Conservation (phyloP, 768 basidiomycete species). For the Coprinopsis marcescibilis region DNA sequence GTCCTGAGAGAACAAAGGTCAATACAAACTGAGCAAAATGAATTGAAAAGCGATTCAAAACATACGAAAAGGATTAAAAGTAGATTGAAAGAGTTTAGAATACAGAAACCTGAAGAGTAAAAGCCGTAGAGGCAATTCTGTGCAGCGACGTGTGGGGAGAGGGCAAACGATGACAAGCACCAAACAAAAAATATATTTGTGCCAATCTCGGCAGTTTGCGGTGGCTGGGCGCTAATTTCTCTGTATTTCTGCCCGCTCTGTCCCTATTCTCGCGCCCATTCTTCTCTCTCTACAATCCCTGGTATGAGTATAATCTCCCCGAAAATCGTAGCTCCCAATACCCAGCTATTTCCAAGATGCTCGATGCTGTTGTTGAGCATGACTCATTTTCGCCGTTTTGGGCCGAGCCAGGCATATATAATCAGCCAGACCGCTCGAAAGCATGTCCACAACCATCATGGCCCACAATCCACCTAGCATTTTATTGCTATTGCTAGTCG, state of each 20-base stretch:
- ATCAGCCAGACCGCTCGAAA: too few species aligned
- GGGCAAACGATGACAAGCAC: slow-evolving; percentile 10
- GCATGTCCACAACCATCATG: slow-evolving; percentile 15
- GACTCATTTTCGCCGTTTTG: too few species aligned
- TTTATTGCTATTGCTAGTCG: slow-evolving; percentile 35
- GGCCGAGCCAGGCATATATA: too few species aligned
- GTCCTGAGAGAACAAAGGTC: not conserved
- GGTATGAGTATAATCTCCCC: too few species aligned
- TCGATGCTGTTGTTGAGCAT: too few species aligned
- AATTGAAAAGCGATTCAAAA: slow-evolving; percentile 9
- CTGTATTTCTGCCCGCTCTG: not conserved
- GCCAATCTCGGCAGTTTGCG: slow-evolving; percentile 16
- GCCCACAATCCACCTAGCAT: slow-evolving; percentile 24
- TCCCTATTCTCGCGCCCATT: not conserved
- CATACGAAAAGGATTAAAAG: slow-evolving; percentile 29
- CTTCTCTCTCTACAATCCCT: not conserved
- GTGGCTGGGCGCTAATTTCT: slow-evolving; percentile 2
- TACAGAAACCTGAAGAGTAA: slow-evolving; percentile 14
- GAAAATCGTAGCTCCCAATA: too few species aligned
- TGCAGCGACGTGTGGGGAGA: slow-evolving; percentile 11
- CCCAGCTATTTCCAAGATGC: too few species aligned
- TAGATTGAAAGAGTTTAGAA: slow-evolving; percentile 20
- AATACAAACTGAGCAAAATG: slow-evolving; percentile 3
- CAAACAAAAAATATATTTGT: slow-evolving; percentile 12
- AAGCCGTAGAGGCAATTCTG: slow-evolving; percentile 13